These are phyloP conservation scores for Pythium apleroticum DNA, from an alignment of 352 stramenopile genomes.

Conservation along the genomic window DNA sequence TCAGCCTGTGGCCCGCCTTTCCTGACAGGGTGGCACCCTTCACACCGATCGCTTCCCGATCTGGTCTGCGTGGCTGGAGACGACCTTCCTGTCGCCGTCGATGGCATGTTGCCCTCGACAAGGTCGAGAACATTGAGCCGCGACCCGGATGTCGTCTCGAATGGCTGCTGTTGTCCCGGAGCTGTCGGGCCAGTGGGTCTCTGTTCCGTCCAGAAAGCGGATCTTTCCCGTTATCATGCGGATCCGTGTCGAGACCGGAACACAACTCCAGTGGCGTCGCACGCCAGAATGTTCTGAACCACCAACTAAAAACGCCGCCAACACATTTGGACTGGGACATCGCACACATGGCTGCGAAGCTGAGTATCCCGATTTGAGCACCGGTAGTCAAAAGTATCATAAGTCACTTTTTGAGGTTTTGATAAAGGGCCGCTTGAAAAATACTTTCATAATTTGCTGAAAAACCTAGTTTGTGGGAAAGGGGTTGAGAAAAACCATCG, in stretches of 20 bases:
- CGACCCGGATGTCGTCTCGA: background rate
- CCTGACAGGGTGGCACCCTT: background rate
- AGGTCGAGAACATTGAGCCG: background rate
- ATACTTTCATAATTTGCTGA: no score
- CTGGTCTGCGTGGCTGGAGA: background rate
- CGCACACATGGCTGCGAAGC: constrained; percentile 1
- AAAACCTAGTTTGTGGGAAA: no score
- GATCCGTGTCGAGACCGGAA: background rate
- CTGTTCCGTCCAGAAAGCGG: background rate
- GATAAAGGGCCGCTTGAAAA: no score
- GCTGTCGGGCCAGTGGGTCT: background rate
- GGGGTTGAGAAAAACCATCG: no score
- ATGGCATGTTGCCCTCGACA: background rate
- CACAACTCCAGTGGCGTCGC: background rate
- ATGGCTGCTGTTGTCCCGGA: no score
- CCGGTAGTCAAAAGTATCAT: no score
- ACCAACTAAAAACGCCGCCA: background rate
- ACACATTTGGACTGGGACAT: background rate
- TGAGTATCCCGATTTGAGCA: background rate
- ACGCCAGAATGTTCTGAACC: background rate
- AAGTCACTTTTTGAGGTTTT: no score
- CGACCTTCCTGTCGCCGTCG: background rate
- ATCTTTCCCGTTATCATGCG: background rate
- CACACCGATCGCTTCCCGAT: background rate
- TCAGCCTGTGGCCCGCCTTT: background rate